A percentile compares a stretch with the other conserved stretches of the same genome.
phyloP scores from a whole-genome alignment of 148 eudicot genomes.

The Vaccinium myrtillus region DNA sequence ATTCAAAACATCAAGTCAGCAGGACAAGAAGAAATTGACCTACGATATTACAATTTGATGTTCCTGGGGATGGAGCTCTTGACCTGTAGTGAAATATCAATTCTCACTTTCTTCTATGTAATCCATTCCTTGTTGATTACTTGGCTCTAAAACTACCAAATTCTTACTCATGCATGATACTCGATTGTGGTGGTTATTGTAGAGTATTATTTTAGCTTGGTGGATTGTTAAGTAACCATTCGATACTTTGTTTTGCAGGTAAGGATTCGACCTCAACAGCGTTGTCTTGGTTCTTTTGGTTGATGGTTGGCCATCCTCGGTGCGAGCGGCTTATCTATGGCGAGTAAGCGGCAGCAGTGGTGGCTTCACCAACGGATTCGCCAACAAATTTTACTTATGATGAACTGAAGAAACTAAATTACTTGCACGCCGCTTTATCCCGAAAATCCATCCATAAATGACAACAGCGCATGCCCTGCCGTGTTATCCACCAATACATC shows the following conservation, averaged over 20 bases:
- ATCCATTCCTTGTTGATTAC: neutral
- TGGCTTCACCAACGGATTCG: neutral
- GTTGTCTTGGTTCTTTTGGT: slow-evolving; percentile 34
- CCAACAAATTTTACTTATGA: slow-evolving; percentile 24
- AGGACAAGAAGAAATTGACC: too few relatives aligned
- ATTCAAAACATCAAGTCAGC: neutral
- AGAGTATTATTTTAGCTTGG: neutral
- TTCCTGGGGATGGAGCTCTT: neutral
- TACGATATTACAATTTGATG: too few relatives aligned
- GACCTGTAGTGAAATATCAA: neutral
- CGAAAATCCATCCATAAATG: too few relatives aligned
- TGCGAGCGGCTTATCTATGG: slow-evolving; percentile 26
- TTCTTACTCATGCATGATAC: neutral
- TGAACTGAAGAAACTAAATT: slow-evolving; percentile 34
- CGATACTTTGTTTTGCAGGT: slow-evolving; percentile 20
- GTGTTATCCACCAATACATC: too few relatives aligned
- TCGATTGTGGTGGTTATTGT: neutral
- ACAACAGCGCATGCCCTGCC: too few relatives aligned
- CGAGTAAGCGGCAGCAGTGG: slow-evolving; percentile 21
- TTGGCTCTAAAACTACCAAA: neutral
- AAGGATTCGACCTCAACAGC: slow-evolving; percentile 37
- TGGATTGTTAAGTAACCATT: neutral
- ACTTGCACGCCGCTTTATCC: slow-evolving; percentile 41
- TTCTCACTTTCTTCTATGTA: neutral
- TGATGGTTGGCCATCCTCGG: slow-evolving; percentile 25